phyloP scores from a whole-genome alignment of 1,284 basidiomycete genomes.

The Ustilago trichophora region DNA sequence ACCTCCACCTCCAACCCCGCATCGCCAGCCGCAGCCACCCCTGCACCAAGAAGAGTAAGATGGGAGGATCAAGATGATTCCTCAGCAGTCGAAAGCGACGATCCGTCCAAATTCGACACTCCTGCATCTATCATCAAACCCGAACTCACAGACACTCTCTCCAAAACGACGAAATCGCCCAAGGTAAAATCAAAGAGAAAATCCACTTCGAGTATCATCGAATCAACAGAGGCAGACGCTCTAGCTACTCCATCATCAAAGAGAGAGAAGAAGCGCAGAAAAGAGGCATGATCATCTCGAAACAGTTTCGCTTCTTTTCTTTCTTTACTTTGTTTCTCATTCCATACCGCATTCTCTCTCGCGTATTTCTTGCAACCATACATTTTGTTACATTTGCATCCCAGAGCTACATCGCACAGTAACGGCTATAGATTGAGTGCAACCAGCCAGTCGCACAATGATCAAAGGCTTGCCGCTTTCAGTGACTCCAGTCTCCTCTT shows the following conservation, averaged over 20 bases:
- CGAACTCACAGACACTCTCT: no score
- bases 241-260: background rate
- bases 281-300: constrained; percentile 7
- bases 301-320: no score
- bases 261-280: constrained; percentile 39
- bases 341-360: no score
- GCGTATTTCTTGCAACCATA: no score
- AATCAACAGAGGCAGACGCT: background rate
- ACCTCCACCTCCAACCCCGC: background rate
- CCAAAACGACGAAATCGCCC: no score
- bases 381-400: no score
- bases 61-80: constrained; percentile 40
- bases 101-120: constrained; percentile 3
- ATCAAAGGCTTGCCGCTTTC: no score
- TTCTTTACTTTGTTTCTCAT: background rate
- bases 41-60: constrained; percentile 26
- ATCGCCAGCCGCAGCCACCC: background rate
- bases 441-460: no score
- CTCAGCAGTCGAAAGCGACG: constrained; percentile 6
- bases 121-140: background rate
- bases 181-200: constrained; percentile 23
- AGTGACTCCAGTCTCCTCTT: no score
- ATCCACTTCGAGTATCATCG: background rate
- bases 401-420: no score
- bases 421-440: no score